phyloP scores from a whole-genome alignment of 371 early-diverging fungal genomes.

The Mucor indicus region DNA sequence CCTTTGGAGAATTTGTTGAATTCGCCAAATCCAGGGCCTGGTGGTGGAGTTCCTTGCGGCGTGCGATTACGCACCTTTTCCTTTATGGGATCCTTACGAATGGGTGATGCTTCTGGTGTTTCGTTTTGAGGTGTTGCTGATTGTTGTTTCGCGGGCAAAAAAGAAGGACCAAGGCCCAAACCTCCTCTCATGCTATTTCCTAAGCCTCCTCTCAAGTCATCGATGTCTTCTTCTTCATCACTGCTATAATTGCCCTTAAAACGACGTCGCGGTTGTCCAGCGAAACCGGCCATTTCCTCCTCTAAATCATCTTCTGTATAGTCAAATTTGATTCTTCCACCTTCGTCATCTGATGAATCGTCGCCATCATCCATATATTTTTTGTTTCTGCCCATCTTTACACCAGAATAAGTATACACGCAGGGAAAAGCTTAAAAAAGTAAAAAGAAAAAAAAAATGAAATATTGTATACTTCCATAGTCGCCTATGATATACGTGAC shows the following conservation, averaged over 20 bases:
- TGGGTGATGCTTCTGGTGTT: slow-evolving; percentile 1
- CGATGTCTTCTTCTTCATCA: slow-evolving; percentile 33
- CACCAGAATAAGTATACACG: too few species aligned
- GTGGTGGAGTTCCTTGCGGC: slow-evolving; percentile 18
- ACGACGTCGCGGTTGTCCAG: slow-evolving; percentile 21
- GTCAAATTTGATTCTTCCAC: slow-evolving; percentile 37
- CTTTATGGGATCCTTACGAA: slow-evolving; percentile 6
- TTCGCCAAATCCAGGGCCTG: slow-evolving; percentile 72
- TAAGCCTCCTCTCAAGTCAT: slow-evolving; percentile 17
- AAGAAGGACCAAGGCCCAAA: slow-evolving; percentile 4
- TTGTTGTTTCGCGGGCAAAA: slow-evolving; percentile 12
- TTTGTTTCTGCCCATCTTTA: slow-evolving; percentile 39
- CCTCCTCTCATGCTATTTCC: slow-evolving; percentile 15
- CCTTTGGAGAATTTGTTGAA: slow-evolving; percentile 75
- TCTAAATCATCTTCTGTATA: slow-evolving; percentile 41
- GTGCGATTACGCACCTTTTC: slow-evolving; percentile 4
- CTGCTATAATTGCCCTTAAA: slow-evolving; percentile 19
- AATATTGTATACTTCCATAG: too few species aligned
- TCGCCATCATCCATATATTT: slow-evolving; percentile 43
- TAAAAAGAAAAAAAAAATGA: too few species aligned
- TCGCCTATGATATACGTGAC: too few species aligned
- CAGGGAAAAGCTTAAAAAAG: too few species aligned
- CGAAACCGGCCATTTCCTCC: slow-evolving; percentile 40
- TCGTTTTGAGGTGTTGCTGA: background rate
- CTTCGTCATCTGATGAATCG: slow-evolving; percentile 47